These are phyloP conservation scores for Prototheca wickerhamii DNA, from an alignment of 163 green algal genomes.

Conservation along the genomic window DNA sequence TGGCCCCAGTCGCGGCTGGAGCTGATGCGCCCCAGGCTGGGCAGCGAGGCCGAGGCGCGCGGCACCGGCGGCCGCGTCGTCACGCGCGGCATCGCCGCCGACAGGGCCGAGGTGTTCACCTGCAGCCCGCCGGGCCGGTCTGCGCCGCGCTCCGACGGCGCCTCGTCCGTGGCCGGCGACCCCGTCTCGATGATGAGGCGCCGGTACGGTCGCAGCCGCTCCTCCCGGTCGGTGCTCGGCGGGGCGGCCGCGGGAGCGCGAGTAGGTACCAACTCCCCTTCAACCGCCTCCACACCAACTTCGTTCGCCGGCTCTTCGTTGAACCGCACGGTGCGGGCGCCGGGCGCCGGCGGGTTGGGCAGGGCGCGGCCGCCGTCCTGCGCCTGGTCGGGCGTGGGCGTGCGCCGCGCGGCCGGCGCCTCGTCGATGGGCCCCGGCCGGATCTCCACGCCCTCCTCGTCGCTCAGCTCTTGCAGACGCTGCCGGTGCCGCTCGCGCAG, in stretches of 20 bases:
- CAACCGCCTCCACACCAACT: too few relatives aligned
- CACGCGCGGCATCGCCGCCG: background rate
- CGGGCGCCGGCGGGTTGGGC: too few relatives aligned
- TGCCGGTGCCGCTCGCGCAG: too few relatives aligned
- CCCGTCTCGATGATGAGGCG: slow-evolving; percentile 16
- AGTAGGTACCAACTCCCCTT: too few relatives aligned
- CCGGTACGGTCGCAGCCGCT: slow-evolving; percentile 18
- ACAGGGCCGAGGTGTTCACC: background rate
- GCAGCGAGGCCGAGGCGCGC: background rate
- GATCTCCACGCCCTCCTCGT: too few relatives aligned
- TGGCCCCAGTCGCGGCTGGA: slow-evolving; percentile 22
- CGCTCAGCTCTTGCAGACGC: too few relatives aligned
- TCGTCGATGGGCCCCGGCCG: too few relatives aligned
- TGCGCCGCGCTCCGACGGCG: background rate
- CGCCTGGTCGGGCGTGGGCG: too few relatives aligned
- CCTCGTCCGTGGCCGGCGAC: background rate
- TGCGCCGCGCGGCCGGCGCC: too few relatives aligned
- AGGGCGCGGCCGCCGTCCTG: too few relatives aligned
- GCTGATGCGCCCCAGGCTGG: background rate
- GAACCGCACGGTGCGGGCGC: too few relatives aligned
- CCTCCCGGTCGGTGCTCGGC: slow-evolving; percentile 4
- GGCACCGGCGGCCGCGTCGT: background rate
- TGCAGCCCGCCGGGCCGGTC: background rate
- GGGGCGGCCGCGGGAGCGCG: background rate
- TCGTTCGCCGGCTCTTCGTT: too few relatives aligned